Evolutionary conservation across 192 early-diverging fungal genomes (phyloP).

Genomic region (Coemansia sp.): DNA sequence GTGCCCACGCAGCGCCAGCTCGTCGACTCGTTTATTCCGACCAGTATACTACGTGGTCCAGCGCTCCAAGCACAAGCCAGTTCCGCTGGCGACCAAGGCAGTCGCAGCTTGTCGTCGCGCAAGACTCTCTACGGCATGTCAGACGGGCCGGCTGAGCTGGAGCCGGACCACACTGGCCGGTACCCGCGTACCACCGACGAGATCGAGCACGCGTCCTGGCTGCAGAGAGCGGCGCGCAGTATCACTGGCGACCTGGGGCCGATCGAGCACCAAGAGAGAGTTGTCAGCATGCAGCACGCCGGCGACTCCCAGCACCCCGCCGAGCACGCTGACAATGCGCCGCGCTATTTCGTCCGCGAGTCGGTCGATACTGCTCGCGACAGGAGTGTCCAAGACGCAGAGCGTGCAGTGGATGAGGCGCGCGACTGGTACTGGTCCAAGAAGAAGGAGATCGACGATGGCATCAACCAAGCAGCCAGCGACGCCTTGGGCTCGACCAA

Average conservation of each 20-base stretch:
- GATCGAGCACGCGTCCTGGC: slow-evolving; percentile 25
- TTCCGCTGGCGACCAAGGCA: background rate
- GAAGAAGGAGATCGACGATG: slow-evolving; percentile 17
- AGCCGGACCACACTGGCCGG: background rate
- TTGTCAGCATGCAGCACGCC: background rate
- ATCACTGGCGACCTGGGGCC: slow-evolving; percentile 37
- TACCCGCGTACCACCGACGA: slow-evolving; percentile 36
- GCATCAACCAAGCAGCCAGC: background rate
- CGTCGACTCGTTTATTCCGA: slow-evolving; percentile 34
- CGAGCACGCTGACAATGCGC: background rate
- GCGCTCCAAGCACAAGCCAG: background rate
- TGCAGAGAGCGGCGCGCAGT: slow-evolving; percentile 11
- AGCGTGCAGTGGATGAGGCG: slow-evolving; percentile 13
- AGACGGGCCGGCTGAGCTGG: background rate
- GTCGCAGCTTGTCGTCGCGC: background rate
- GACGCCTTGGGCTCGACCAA: background rate
- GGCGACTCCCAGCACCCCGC: background rate
- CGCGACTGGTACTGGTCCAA: slow-evolving; percentile 41
- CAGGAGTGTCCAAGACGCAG: background rate
- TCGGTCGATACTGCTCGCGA: background rate
- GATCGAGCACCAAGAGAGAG: slow-evolving; percentile 39
- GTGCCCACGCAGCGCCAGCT: slow-evolving; percentile 25
- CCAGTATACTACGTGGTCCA: slow-evolving; percentile 18
- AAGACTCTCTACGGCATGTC: background rate
- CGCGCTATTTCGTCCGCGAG: background rate